A percentile compares a stretch with the other conserved stretches of the same genome.
Evolutionary conservation across 805 yeast species (phyloP).

Genomic region (Geotrichum ghanense): DNA sequence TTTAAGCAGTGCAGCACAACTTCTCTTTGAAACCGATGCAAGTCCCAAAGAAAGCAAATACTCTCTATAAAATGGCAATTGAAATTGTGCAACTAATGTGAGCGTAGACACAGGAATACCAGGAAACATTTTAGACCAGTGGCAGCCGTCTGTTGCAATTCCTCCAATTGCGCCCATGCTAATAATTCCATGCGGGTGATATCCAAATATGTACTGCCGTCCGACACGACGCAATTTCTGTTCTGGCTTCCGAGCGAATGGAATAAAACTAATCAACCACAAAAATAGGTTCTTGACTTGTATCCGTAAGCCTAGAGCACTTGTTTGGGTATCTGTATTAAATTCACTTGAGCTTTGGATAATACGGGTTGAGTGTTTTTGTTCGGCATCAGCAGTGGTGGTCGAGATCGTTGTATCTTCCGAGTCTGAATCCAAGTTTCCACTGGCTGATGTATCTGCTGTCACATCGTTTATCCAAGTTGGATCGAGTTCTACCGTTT

Average conservation of each 20-base stretch:
- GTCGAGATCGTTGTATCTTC: neutral
- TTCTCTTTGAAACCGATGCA: conserved; percentile 68
- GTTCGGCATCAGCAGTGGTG: neutral
- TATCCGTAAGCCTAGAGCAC: neutral
- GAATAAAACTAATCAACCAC: neutral
- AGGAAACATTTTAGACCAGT: conserved; percentile 59
- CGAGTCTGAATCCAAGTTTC: neutral
- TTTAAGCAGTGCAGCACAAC: conserved; percentile 52
- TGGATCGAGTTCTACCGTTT: conserved; percentile 60
- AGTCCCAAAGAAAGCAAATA: conserved; percentile 72
- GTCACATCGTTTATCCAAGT: conserved; percentile 40
- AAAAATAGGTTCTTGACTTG: neutral
- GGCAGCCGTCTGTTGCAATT: conserved; percentile 71
- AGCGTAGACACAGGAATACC: conserved; percentile 71
- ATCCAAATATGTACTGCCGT: conserved; percentile 68
- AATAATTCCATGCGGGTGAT: conserved; percentile 95
- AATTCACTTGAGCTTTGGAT: neutral
- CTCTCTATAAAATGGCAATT: conserved; percentile 80
- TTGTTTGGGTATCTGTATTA: neutral
- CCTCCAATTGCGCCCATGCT: conserved; percentile 85
- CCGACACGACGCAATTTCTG: conserved; percentile 17
- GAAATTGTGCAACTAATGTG: conserved; percentile 75
- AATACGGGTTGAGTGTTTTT: too few species aligned
- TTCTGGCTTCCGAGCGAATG: neutral
- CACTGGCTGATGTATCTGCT: neutral